These are phyloP conservation scores for Yarrowia keelungensis DNA, from an alignment of 805 yeast genomes.

Conservation along the genomic window DNA sequence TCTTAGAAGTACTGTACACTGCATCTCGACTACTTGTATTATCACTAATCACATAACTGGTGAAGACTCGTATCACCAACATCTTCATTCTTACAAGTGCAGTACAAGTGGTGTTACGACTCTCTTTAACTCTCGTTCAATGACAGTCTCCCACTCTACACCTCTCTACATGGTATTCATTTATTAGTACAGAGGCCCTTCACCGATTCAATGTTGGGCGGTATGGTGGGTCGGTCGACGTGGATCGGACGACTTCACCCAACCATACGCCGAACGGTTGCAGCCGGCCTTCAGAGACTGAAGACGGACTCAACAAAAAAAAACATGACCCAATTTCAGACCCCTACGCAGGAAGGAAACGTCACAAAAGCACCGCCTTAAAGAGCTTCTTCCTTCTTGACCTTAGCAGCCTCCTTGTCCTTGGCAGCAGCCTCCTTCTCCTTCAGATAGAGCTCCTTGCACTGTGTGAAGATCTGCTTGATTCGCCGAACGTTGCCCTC, in stretches of 20 bases:
- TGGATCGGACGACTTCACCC: neutral
- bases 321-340: too few relatives aligned
- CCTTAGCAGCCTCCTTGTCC: neutral
- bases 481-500: conserved; percentile 48
- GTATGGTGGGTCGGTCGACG: neutral
- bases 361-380: too few relatives aligned
- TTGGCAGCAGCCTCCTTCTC: neutral
- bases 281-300: neutral
- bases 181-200: conserved; percentile 22
- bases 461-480: neutral
- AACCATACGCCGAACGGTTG: neutral
- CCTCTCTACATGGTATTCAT: neutral
- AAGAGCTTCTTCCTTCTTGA: too few relatives aligned
- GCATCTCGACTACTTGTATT: too few relatives aligned
- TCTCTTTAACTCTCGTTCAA: too few relatives aligned
- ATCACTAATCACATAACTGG: too few relatives aligned
- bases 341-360: too few relatives aligned
- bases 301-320: neutral
- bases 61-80: too few relatives aligned
- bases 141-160: too few relatives aligned
- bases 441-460: conserved; percentile 7
- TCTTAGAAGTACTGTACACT: too few relatives aligned
- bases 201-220: neutral
- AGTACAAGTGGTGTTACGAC: too few relatives aligned
- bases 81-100: too few relatives aligned